A percentile compares a stretch with the other conserved stretches of the same genome.
Conservation (phyloP, 2,329 filamentous ascomycete genomes). For the Aspergillus aculeatinus region DNA sequence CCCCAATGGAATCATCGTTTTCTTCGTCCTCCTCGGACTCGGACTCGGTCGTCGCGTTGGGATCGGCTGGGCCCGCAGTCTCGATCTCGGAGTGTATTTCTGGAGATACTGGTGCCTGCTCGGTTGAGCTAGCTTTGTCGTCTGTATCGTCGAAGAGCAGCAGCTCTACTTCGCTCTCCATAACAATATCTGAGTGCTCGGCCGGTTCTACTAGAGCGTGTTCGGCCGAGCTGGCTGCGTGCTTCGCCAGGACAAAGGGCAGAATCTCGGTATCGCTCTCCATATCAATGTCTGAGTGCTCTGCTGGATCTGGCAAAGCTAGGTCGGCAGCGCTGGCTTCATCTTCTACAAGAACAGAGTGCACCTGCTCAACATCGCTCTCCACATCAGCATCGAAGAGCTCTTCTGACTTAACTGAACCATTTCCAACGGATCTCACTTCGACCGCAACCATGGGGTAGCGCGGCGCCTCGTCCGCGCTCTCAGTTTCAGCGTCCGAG, state of each 20-base stretch:
- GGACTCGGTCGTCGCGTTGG: not conserved
- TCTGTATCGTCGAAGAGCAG: not conserved
- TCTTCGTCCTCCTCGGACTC: slow-evolving; percentile 3
- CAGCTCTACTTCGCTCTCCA: not conserved
- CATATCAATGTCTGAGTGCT: not conserved
- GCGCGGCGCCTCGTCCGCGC: too few species aligned
- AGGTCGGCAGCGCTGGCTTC: not conserved
- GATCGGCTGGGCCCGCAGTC: not conserved
- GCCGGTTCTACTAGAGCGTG: not conserved
- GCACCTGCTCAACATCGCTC: not conserved
- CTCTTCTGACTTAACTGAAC: too few species aligned
- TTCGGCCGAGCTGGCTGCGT: not conserved
- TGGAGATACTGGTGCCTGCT: not conserved
- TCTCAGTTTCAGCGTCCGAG: too few species aligned
- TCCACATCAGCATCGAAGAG: too few species aligned
- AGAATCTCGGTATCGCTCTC: not conserved
- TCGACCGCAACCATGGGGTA: too few species aligned
- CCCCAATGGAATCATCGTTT: slow-evolving; percentile 18
- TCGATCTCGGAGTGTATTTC: not conserved
- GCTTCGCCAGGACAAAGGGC: not conserved
- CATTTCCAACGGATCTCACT: too few species aligned
- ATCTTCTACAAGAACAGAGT: not conserved
- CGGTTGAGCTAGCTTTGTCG: not conserved
- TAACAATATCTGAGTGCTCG: not conserved
- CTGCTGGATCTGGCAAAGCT: not conserved